phyloP scores from a whole-genome alignment of 305 asterid species.

The Solanum hybrid region DNA sequence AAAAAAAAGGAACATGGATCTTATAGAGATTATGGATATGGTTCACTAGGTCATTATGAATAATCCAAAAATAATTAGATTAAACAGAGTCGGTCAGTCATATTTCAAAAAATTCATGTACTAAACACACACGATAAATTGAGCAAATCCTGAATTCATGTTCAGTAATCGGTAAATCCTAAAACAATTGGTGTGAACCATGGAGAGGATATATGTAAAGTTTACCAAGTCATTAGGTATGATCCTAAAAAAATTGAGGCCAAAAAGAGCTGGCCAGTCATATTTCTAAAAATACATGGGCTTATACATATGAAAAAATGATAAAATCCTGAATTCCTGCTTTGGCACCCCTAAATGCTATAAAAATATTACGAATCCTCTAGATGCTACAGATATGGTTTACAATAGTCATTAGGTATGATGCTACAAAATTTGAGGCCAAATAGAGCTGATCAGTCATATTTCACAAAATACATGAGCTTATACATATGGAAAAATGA shows the following conservation, averaged over 20 bases:
- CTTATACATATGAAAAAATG: background rate
- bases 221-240: background rate
- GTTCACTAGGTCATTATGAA: background rate
- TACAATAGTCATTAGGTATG: background rate
- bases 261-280: background rate
- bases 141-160: background rate
- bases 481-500: background rate
- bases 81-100: background rate
- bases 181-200: background rate
- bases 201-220: background rate
- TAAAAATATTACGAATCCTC: background rate
- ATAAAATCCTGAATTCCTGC: no score
- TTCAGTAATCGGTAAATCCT: background rate
- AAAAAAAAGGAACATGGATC: background rate
- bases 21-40: background rate
- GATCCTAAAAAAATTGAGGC: background rate
- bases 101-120: background rate
- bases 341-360: background rate
- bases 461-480: background rate
- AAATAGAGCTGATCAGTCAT: background rate
- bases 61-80: background rate
- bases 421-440: background rate
- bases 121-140: background rate
- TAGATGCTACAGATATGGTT: background rate
- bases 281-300: background rate